Evolutionary conservation across 306 rosid species (phyloP), one percentile per base, ranked within the genome.

Genomic region (Cyamopsis tetragonoloba): DNA sequence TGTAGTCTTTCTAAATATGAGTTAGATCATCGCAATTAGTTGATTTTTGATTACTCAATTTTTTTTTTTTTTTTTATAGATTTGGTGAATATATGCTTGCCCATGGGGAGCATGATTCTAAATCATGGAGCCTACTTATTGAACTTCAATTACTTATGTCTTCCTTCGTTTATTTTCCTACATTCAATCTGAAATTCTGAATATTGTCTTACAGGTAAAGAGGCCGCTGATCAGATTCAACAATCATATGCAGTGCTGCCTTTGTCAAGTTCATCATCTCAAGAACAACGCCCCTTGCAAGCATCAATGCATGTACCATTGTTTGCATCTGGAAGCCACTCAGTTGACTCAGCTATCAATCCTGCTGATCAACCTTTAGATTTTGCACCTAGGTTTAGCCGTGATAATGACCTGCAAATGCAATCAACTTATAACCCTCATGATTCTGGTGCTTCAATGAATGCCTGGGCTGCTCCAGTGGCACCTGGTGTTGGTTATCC

Each of bases 361-460:
- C 84, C 76, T 79, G 92, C 97, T 62, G 99, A 93, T 78, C 95
- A 90, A 83, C 99, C 99, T 62, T 78, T 90, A 73, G 95, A 93
- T 34, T 93, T 93, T 88, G 83, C 90, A 53, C 92, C 91, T 24
- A 75, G 87, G 81, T 93, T 84, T 78, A 80, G 65, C 76, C 86
- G 50, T 73, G 96, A 83, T 41, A 73, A 59, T 71, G 80, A 85
- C 61, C 72, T 73, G 46, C 86, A 77, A 54, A 60, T 76, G 76
- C 92, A 80, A 26, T 75, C 96, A 13, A 78, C 80, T 60, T 89
- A 83, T 73, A 68, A 73, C 55, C 89, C 79, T 80, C 87, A 77
- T 77, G 91, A 89, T 74, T 77, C 88, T 19, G 83, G 58, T 64
- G 81, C 82, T 61, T 76, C 91, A 38, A 71, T 89, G 74, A 86